Evolutionary conservation across 768 basidiomycete species (phyloP).

Genomic region (Mycena belliarum): DNA sequence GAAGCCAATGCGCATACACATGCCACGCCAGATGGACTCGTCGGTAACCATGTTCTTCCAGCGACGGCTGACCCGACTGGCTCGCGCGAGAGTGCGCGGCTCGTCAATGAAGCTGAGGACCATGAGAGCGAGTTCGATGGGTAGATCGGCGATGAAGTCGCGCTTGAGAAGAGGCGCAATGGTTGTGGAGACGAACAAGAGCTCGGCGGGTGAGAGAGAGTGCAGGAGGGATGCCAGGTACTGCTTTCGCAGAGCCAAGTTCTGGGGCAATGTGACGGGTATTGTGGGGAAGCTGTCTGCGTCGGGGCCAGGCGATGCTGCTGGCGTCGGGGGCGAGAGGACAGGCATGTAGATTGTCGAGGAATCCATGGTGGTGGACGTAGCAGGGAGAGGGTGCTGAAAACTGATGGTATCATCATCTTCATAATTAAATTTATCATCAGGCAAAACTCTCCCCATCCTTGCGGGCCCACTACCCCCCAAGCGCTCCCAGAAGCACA

Average conservation of each 20-base stretch:
- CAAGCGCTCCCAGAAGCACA: too few relatives aligned
- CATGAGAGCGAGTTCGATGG: slow-evolving; percentile 72
- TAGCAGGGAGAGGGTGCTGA: neutral
- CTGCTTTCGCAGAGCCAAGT: slow-evolving; percentile 46
- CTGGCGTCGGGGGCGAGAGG: slow-evolving; percentile 61
- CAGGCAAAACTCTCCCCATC: too few relatives aligned
- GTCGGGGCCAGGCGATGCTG: slow-evolving; percentile 53
- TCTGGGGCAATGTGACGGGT: slow-evolving; percentile 29
- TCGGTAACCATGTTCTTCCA: slow-evolving; percentile 76
- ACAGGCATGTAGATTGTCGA: slow-evolving; percentile 51
- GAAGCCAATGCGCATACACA: slow-evolving; percentile 65
- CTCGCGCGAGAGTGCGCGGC: slow-evolving; percentile 67
- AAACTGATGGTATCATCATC: neutral
- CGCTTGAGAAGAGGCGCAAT: slow-evolving; percentile 65
- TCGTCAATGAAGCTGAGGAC: slow-evolving; percentile 79
- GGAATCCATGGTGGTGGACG: slow-evolving; percentile 15
- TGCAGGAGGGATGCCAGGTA: slow-evolving; percentile 52
- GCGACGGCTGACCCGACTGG: slow-evolving; percentile 64
- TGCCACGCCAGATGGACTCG: slow-evolving; percentile 77
- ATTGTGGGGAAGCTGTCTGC: slow-evolving; percentile 23
- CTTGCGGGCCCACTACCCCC: too few relatives aligned
- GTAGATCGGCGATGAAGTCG: slow-evolving; percentile 59
- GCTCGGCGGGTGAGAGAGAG: slow-evolving; percentile 59
- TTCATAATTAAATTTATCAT: neutral
- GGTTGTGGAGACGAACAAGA: slow-evolving; percentile 66